Evolutionary conservation across 208 protist species (phyloP).

Genomic region (Wallacemonas sp.): DNA sequence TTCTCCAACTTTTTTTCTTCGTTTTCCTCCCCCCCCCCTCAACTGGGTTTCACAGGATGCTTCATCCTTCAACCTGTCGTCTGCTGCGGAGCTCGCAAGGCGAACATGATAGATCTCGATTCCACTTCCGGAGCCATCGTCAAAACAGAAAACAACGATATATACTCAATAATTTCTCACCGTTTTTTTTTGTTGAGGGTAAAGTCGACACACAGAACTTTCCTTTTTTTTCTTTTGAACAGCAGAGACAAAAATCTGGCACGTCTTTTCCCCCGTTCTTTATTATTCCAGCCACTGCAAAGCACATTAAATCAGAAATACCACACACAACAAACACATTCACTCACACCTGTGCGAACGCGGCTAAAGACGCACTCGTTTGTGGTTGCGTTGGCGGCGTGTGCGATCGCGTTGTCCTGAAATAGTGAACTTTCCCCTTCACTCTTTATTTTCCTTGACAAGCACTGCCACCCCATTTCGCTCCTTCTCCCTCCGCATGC

Average conservation of each 20-base stretch:
- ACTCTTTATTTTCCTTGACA: slow-evolving; percentile 5
- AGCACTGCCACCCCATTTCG: not conserved
- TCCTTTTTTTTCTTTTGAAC: slow-evolving; percentile 19
- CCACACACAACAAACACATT: not conserved
- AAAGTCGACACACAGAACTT: slow-evolving; percentile 5
- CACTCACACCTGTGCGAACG: not conserved
- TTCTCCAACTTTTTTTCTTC: slow-evolving; percentile 18
- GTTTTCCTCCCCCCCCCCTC: not conserved
- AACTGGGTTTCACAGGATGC: no score
- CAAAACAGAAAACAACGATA: not conserved
- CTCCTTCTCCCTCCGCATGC: no score
- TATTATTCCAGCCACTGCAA: no score
- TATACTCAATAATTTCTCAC: no score
- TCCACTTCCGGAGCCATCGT: not conserved
- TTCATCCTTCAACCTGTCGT: not conserved
- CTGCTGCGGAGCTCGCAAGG: not conserved
- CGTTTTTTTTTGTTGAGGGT: no score
- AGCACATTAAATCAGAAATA: slow-evolving; percentile 15
- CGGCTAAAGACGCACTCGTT: not conserved
- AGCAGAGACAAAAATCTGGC: no score
- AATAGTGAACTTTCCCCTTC: no score
- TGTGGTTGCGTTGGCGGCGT: no score
- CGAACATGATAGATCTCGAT: not conserved
- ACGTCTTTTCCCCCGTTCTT: not conserved
- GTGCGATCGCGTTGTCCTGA: no score